Evolutionary conservation across 495 filamentous ascomycete species (phyloP).

Genomic region (Xylaria venustula): DNA sequence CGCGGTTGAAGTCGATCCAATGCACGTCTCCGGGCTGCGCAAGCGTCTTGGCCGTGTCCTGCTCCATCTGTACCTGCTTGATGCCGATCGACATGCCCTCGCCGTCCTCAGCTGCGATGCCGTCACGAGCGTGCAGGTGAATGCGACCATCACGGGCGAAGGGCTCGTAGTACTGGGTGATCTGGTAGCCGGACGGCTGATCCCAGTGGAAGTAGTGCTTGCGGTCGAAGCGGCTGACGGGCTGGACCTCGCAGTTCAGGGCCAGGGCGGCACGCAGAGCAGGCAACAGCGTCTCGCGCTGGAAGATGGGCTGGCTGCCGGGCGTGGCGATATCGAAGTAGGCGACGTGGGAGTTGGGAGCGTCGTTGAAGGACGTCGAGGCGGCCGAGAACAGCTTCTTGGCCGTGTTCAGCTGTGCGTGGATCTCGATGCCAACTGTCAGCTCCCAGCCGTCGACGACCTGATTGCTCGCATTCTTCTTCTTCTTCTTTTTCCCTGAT

Average conservation of each 20-base stretch:
- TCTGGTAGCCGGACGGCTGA: constrained; percentile 93
- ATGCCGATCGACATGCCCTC: constrained; percentile 70
- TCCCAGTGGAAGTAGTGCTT: constrained; percentile 99
- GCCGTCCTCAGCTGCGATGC: constrained; percentile 69
- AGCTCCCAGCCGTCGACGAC: constrained; percentile 73
- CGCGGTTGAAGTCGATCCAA: constrained; percentile 91
- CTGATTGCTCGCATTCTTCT: constrained; percentile 47
- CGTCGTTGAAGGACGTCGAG: constrained; percentile 62
- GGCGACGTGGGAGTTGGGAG: constrained; percentile 81
- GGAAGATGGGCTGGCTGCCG: constrained; percentile 83
- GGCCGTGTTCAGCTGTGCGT: constrained; percentile 88
- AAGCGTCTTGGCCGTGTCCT: constrained; percentile 94
- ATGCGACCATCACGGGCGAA: constrained; percentile 78
- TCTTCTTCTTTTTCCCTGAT: constrained; percentile 32
- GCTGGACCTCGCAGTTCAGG: constrained; percentile 74
- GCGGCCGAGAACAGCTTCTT: constrained; percentile 81
- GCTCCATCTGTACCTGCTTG: constrained; percentile 93
- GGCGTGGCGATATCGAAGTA: constrained; percentile 88
- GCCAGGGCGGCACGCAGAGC: constrained; percentile 87
- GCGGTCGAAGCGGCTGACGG: constrained; percentile 78
- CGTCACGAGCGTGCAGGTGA: constrained; percentile 70
- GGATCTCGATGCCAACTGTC: constrained; percentile 94
- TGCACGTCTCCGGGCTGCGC: constrained; percentile 69
- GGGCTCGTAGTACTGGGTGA: constrained; percentile 92
- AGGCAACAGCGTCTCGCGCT: constrained; percentile 78